Evolutionary conservation across 176 grass and related monocot species (phyloP).

Genomic region (Sorghum bicolor): DNA sequence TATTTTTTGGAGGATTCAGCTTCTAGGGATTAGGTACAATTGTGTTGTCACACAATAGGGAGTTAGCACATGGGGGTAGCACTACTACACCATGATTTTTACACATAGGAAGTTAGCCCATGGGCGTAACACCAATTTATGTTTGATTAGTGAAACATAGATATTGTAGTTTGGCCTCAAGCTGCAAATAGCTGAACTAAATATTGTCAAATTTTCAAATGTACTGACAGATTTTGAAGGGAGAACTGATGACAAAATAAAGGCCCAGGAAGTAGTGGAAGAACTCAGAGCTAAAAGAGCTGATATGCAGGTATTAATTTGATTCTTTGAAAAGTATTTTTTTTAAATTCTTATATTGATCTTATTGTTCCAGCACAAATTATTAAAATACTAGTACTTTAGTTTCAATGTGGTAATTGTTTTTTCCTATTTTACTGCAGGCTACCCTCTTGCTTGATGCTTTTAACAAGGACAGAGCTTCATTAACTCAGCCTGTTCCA

Average conservation of each 20-base stretch:
- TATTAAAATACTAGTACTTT: background rate
- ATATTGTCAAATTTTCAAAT: slow-evolving; percentile 11
- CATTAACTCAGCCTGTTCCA: slow-evolving; percentile 50
- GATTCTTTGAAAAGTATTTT: background rate
- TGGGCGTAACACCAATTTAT: background rate
- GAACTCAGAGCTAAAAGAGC: slow-evolving; percentile 83
- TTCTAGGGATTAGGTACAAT: background rate
- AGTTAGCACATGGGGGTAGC: background rate
- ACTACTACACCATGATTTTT: background rate
- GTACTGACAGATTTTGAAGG: slow-evolving; percentile 72
- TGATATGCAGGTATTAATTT: slow-evolving; percentile 72
- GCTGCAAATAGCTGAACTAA: background rate
- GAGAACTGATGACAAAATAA: slow-evolving; percentile 84
- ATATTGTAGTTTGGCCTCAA: background rate
- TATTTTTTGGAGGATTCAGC: background rate
- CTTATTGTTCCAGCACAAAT: background rate
- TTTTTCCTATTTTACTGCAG: slow-evolving; percentile 44
- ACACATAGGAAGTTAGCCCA: background rate
- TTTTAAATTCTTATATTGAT: background rate
- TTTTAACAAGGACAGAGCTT: slow-evolving; percentile 89
- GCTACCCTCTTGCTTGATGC: slow-evolving; percentile 78
- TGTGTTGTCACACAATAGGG: background rate
- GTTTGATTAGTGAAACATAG: background rate
- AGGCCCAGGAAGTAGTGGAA: slow-evolving; percentile 65
- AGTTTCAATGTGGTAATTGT: background rate